These are phyloP conservation scores for Cordyceps javanica DNA, from an alignment of 2,329 filamentous ascomycete genomes.

Conservation along the genomic window DNA sequence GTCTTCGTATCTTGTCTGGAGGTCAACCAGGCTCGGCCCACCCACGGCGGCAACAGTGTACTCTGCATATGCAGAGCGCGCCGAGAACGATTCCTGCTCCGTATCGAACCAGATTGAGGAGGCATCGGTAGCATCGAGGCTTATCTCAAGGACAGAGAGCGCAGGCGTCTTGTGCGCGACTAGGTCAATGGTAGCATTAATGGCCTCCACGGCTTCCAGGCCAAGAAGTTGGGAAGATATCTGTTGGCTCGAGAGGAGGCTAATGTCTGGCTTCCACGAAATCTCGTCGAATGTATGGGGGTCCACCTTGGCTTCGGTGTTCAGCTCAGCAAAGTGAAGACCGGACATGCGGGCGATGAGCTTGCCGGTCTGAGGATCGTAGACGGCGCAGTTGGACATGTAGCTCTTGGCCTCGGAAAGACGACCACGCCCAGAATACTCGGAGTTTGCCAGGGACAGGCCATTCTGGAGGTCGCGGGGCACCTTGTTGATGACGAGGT, in stretches of 20 bases:
- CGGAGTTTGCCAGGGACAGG: neutral
- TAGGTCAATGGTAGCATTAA: constrained; percentile 24
- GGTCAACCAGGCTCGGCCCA: neutral
- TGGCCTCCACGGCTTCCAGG: neutral
- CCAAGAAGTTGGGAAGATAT: neutral
- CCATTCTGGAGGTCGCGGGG: constrained; percentile 2
- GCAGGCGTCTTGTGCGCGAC: constrained; percentile 29
- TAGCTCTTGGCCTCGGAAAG: constrained; percentile 3
- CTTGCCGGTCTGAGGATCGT: constrained; percentile 17
- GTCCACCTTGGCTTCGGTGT: constrained; percentile 17
- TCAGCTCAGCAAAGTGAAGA: constrained; percentile 17
- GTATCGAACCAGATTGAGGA: constrained; percentile 23
- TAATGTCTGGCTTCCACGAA: constrained; percentile 21
- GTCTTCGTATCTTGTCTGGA: constrained; percentile 1
- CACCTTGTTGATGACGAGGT: constrained; percentile 14
- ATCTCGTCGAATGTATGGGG: constrained; percentile 18
- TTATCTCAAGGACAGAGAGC: constrained; percentile 28
- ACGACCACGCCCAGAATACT: neutral
- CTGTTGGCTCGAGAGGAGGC: constrained; percentile 11
- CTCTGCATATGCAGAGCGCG: neutral
- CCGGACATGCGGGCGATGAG: constrained; percentile 19
- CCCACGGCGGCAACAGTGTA: neutral
- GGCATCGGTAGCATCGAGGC: constrained; percentile 18
- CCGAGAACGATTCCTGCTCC: neutral
- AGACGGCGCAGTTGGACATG: constrained; percentile 20